Percentiles rank a stretch among this genome's conserved stretches.
These are phyloP conservation scores for Penstemon davidsonii DNA, from an alignment of 257 asterid species.

Conservation along the genomic window DNA sequence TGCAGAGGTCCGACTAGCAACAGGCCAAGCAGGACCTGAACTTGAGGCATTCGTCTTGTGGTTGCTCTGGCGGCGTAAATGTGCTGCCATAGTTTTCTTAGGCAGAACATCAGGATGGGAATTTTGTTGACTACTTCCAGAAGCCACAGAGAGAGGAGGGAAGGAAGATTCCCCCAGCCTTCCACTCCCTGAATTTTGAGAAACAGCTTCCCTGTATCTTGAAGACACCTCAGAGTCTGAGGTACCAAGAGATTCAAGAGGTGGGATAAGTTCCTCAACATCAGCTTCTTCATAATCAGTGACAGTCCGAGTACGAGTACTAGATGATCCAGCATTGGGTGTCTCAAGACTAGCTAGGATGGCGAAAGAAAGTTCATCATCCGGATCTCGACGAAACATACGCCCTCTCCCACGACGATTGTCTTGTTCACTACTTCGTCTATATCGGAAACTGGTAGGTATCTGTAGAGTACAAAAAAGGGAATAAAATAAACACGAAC, in stretches of 20 bases:
- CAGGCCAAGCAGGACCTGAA: constrained; percentile 55
- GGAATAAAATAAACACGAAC: not conserved
- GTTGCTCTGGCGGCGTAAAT: constrained; percentile 50
- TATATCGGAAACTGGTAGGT: constrained; percentile 90
- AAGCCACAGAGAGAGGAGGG: constrained; percentile 72
- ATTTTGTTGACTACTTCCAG: constrained; percentile 57
- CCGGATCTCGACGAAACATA: constrained; percentile 70
- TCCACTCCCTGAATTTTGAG: constrained; percentile 55
- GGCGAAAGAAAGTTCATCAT: constrained; percentile 71
- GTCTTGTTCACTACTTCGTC: constrained; percentile 68
- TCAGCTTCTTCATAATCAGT: constrained; percentile 42
- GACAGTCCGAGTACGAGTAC: constrained; percentile 23
- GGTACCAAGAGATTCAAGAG: constrained; percentile 50
- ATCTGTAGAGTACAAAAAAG: constrained; percentile 43
- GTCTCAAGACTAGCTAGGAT: constrained; percentile 83
- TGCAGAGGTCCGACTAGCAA: constrained; percentile 26
- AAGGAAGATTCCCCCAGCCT: constrained; percentile 67
- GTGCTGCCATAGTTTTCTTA: constrained; percentile 71
- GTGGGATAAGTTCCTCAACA: constrained; percentile 54
- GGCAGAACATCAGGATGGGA: constrained; percentile 43
- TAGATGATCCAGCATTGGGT: constrained; percentile 42
- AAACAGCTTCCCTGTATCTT: constrained; percentile 79
- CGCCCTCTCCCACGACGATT: constrained; percentile 78
- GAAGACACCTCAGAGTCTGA: constrained; percentile 59
- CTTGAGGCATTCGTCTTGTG: constrained; percentile 39